Conservation (phyloP, 2,329 filamentous ascomycete genomes). For the Ophiocordyceps camponoti-floridani region DNA sequence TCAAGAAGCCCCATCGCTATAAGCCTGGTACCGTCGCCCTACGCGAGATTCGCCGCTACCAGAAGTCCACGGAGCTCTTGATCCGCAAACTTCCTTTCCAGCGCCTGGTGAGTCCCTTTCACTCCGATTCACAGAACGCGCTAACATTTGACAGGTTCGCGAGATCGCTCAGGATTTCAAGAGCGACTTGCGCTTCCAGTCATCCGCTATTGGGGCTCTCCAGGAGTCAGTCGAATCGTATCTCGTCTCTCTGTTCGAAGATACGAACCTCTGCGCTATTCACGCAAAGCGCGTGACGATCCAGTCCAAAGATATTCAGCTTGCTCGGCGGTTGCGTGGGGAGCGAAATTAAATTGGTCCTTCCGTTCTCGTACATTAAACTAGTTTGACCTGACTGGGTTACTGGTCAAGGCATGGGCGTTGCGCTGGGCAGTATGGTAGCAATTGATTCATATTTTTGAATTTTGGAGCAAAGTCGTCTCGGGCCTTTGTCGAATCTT, state of each 20-base stretch:
- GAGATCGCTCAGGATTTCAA: slow-evolving; percentile 96
- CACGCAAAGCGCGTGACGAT: slow-evolving; percentile 99
- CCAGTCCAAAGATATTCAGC: slow-evolving; percentile 92
- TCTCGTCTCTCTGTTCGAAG: slow-evolving; percentile 94
- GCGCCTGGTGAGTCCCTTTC: slow-evolving; percentile 61
- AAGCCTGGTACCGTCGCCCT: slow-evolving; percentile 93
- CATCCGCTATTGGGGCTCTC: slow-evolving; percentile 87
- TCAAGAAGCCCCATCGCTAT: slow-evolving; percentile 87
- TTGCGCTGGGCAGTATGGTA: no score
- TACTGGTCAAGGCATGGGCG: no score
- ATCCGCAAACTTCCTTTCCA: slow-evolving; percentile 97
- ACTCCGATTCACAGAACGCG: neutral
- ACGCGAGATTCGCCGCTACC: slow-evolving; percentile 95
- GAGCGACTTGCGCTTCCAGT: slow-evolving; percentile 93
- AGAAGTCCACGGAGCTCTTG: slow-evolving; percentile 90
- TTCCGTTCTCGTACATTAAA: no score
- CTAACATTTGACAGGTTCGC: slow-evolving; percentile 39
- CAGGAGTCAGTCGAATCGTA: slow-evolving; percentile 99
- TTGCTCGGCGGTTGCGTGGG: slow-evolving; percentile 85
- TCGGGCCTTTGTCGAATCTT: no score
- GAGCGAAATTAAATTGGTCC: slow-evolving; percentile 88
- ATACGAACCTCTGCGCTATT: slow-evolving; percentile 96
- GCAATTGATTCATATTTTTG: no score
- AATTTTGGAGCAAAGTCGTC: no score
- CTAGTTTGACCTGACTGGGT: no score